Conservation (phyloP, 2,329 filamentous ascomycete genomes). For the Aspergillus texensis region DNA sequence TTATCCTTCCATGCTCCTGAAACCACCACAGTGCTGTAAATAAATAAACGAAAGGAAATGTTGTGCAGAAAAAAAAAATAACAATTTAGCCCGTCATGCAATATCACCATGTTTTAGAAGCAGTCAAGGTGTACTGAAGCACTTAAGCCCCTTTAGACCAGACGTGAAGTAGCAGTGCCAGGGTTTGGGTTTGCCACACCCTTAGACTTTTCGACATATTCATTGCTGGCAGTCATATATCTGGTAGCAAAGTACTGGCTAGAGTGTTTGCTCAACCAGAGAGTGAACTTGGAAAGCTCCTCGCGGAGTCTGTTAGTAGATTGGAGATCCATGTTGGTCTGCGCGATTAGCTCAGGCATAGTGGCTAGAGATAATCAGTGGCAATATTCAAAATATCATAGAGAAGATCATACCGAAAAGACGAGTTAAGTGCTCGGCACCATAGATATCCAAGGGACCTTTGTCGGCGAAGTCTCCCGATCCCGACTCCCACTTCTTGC, state of each 20-base stretch:
- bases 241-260: constrained; percentile 69
- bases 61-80: background rate
- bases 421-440: constrained; percentile 86
- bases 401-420: constrained; percentile 70
- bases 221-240: constrained; percentile 46
- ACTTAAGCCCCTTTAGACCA: constrained; percentile 19
- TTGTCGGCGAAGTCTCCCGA: constrained; percentile 70
- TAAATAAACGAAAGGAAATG: constrained; percentile 2
- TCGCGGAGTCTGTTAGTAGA: constrained; percentile 86
- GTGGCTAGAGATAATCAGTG: constrained; percentile 62
- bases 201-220: constrained; percentile 41
- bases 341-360: constrained; percentile 88
- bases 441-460: constrained; percentile 79
- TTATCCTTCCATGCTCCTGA: constrained; percentile 2
- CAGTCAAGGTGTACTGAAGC: background rate
- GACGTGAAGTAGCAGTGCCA: constrained; percentile 37
- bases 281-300: constrained; percentile 82
- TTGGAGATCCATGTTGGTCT: constrained; percentile 97
- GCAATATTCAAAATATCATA: constrained; percentile 5
- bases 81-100: background rate
- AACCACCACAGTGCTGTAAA: constrained; percentile 1
- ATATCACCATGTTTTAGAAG: constrained; percentile 6
- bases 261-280: constrained; percentile 79
- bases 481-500: constrained; percentile 67
- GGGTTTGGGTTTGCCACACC: constrained; percentile 32